Percentiles rank a stretch among this genome's conserved stretches.
Evolutionary conservation across 139 green algal genomes (phyloP).

Genomic region (Auxenochlorella protothecoides): DNA sequence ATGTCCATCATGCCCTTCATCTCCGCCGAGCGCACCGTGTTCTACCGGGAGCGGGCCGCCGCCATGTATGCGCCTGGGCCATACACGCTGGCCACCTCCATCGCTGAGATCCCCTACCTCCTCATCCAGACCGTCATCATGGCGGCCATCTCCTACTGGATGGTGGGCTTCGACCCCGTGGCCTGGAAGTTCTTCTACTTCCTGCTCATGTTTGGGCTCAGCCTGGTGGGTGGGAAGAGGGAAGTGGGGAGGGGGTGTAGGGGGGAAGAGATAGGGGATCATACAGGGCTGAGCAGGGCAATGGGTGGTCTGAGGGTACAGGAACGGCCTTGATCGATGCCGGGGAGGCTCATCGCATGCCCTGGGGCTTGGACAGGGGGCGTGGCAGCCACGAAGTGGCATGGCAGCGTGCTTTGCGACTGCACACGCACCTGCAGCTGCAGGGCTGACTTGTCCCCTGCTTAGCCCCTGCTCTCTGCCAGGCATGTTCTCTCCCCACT

Average conservation of each 20-base stretch:
- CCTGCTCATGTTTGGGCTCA: slow-evolving; percentile 19
- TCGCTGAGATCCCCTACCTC: slow-evolving; percentile 29
- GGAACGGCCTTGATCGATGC: too few relatives aligned
- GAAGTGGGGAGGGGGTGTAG: too few relatives aligned
- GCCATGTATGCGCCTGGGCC: slow-evolving; percentile 23
- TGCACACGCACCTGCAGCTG: too few relatives aligned
- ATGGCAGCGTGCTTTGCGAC: too few relatives aligned
- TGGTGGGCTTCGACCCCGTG: slow-evolving; percentile 26
- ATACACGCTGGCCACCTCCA: slow-evolving; percentile 7
- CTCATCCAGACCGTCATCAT: slow-evolving; percentile 20
- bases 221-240: background rate
- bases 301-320: too few relatives aligned
- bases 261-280: too few relatives aligned
- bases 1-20: background rate
- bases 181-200: slow-evolving; percentile 28
- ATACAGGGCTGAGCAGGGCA: too few relatives aligned
- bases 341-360: too few relatives aligned
- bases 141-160: slow-evolving; percentile 22
- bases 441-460: too few relatives aligned
- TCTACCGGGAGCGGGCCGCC: slow-evolving; percentile 16
- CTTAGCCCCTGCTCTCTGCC: too few relatives aligned
- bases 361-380: too few relatives aligned
- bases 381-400: too few relatives aligned
- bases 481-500: background rate
- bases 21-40: background rate